A percentile compares a stretch with the other conserved stretches of the same genome.
phyloP scores from a whole-genome alignment of 768 basidiomycete species.

The Punctularia strigosozonata region DNA sequence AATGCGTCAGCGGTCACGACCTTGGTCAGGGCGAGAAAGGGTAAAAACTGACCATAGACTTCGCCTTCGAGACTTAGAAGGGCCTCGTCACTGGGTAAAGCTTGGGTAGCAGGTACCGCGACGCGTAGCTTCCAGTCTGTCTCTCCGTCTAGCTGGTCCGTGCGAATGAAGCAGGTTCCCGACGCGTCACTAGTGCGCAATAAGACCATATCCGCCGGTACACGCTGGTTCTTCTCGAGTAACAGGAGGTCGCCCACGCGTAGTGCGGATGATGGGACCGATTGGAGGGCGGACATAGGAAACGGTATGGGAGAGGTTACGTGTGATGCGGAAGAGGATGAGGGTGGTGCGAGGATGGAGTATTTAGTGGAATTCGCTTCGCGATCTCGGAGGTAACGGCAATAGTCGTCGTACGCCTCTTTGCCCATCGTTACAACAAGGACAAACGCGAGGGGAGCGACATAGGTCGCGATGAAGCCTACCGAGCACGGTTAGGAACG shows the following conservation, averaged over 20 bases:
- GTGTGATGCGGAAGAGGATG: slow-evolving; percentile 12
- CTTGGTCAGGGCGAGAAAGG: slow-evolving; percentile 7
- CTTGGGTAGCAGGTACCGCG: slow-evolving; percentile 77
- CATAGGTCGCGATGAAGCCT: slow-evolving; percentile 94
- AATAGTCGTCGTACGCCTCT: slow-evolving; percentile 98
- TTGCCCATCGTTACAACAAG: slow-evolving; percentile 94
- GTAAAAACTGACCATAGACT: slow-evolving; percentile 58
- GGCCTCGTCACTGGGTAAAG: slow-evolving; percentile 44
- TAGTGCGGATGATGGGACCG: slow-evolving; percentile 79
- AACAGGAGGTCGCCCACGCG: slow-evolving; percentile 85
- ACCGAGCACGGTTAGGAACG: slow-evolving; percentile 2
- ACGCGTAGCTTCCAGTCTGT: slow-evolving; percentile 98
- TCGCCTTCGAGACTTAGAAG: slow-evolving; percentile 67
- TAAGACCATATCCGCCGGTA: slow-evolving; percentile 89
- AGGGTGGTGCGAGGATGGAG: slow-evolving; percentile 57
- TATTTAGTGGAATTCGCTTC: slow-evolving; percentile 95
- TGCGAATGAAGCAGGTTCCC: slow-evolving; percentile 95
- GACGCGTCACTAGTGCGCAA: slow-evolving; percentile 79
- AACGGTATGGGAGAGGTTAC: not conserved
- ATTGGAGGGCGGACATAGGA: slow-evolving; percentile 31
- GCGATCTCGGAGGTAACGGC: slow-evolving; percentile 80
- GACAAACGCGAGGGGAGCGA: slow-evolving; percentile 94
- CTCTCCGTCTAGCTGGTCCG: slow-evolving; percentile 96
- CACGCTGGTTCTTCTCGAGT: slow-evolving; percentile 94
- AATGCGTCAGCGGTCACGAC: slow-evolving; percentile 3